Evolutionary conservation across 2,329 filamentous ascomycete species (phyloP), one percentile per base, ranked within the genome.

Genomic region (Teratosphaeriaceae sp.): DNA sequence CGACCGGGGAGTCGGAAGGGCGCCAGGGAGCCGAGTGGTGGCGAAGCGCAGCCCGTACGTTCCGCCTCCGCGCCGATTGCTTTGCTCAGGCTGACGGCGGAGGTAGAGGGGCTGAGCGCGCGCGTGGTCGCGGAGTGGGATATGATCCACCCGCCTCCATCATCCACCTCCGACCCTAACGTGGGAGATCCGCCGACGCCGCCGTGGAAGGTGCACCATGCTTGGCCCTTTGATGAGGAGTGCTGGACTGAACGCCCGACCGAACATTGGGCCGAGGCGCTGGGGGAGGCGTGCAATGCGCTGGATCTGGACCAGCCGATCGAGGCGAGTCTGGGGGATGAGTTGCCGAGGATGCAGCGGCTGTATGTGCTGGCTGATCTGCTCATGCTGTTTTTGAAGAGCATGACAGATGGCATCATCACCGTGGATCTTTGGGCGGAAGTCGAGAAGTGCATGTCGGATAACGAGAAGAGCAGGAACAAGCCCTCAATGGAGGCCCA

Each of bases 41-140:
- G 16, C 30, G 12, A 16, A 15, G 21, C 35, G 39, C 58, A 52
- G 61, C 78, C 74, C 46, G 76, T 86, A 49, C 79, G 79, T 59
- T 82, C 84, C n/a, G n/a, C n/a, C 60, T 90, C 88, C 9, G 88
- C 88, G 1, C 90, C 92, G 1, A 81, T 85, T 47, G 90, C 96
- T 63, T 73, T 97, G 7, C 94, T 95, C 66, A 82, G 83, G 59
- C 76, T 98, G 57, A 96, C 88, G 4, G 87, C 95, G 62, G 79
- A 82, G 9, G 75, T 95, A 63, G 76, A 80, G 57, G 72, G 75
- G 53, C 60, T 80, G 53, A 69, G 69, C 21, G 75, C 78, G 51
- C 71, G 78, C 24, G 72, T 76, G 9, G 63, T 80, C 20, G 78
- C 78, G 7, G 79, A 82, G 51, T 81, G 76, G 76, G 72, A 70